Base-by-base conservation (phyloP, 164 flowering plant genomes). In the Vitis labrusca region DNA sequence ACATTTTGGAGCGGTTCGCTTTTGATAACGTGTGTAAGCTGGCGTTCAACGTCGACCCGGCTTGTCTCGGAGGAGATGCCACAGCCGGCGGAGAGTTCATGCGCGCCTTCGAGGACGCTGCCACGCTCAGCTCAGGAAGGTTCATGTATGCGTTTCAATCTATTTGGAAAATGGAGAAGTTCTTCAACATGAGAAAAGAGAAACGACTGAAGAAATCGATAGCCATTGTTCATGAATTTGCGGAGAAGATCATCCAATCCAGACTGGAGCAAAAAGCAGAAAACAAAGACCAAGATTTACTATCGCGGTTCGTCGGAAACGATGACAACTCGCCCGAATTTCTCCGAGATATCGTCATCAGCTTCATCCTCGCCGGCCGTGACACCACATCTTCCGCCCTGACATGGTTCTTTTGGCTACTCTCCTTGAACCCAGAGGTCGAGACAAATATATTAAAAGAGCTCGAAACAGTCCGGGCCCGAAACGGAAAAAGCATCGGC, bases 351-450 rank as follows among this genome's bases (percentile, higher is more conserved):
- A 78, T 88, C 23, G 71, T 86, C 16, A 79, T 85, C 13, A 86
- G 89, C 69, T 85, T 90, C 77, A 86, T 90, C 10, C 73, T 88
- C 1, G 92, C 92, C 0, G 94, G 92, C 3, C 74, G 88, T 3
- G 94, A 90, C 67, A 84, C 92, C 1, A 84, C 89, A 1, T 81
- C 92, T 1, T 74, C 92, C 0, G 79, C 80, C 1, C 74, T 90
- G 15, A 74, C 74, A 2, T 86, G 88, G 87, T 86, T 90, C 79
- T 88, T 90, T 52, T 86, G 94, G 94, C 49, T 85, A 16, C 50
- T 88, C 3, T 77, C 94, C 0, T 61, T 67, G 0, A 37, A 68
- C 23, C 87, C 86, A 0, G 66, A 78, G 0, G 84, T 79, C 10
- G 77, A 78, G 44, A 59, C 48, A 11, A 81, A 73, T 2, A 85